Base-by-base conservation (phyloP, 495 filamentous ascomycete species). In the Neurospora sp. region DNA sequence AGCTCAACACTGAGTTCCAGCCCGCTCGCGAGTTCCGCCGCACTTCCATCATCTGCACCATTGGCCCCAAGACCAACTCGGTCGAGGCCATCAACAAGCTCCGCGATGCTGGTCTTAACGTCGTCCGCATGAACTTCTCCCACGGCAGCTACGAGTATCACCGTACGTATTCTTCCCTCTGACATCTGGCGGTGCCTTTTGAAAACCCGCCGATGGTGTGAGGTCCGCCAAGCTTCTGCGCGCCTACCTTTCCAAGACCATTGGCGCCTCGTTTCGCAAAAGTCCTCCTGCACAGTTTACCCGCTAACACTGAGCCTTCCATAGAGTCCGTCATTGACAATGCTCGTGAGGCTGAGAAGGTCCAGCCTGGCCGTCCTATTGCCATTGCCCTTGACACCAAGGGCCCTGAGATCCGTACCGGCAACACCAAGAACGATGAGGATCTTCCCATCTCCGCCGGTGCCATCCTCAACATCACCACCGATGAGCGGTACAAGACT, bases 381-480 rank as follows among this genome's bases (percentile, higher is more conserved):
- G 96, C 96, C 80, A 97, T 99, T 85, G 96, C 96, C 75, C 91
- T 99, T 40, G 96, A 99, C 82, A 99, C 96, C 79, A 99, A 99
- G 89, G 96, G 96, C 69, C 96, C 96, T 40, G 96, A 99, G 88
- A 99, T 99, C 83, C 90, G 96, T 77, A 99, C 96, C 45, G 96
- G 96, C 75, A 94, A 97, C 85, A 99, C 96, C 65, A 84, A 86
- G 74, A 89, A 83, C 74, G 95, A 97, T 81, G 89, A 83, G 76
- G 96, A 99, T 78, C 88, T 95, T 74, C 94, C 96, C 68, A 96
- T 99, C 83, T 82, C 88, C 75, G 89, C 90, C 48, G 96, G 96
- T 74, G 84, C 87, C 68, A 87, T 94, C 83, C 83, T 99, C 76
- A 97, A 94, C 88, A 93, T 99, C 84, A 97, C 95, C 76, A 99